These are phyloP conservation scores for Oryza meyeriana DNA, from an alignment of 176 grass and related monocot genomes.

Conservation along the genomic window DNA sequence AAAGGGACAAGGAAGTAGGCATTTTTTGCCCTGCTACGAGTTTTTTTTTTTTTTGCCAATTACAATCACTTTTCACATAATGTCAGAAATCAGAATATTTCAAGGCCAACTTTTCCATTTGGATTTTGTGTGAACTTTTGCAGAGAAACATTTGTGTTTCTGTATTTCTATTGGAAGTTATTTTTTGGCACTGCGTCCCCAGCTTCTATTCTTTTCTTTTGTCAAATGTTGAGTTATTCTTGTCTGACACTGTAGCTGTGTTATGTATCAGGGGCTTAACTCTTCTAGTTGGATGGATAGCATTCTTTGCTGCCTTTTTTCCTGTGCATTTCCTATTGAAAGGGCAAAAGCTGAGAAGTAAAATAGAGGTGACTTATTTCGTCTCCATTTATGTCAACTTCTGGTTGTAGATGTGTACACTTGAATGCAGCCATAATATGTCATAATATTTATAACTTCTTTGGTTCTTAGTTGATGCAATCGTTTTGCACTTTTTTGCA, in stretches of 20 bases:
- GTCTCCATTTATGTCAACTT: not conserved
- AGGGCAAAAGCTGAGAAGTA: conserved; percentile 64
- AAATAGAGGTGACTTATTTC: conserved; percentile 75
- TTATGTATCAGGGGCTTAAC: conserved; percentile 59
- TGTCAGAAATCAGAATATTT: not conserved
- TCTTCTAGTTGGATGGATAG: conserved; percentile 75
- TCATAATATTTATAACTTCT: conserved; percentile 24
- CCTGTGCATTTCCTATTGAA: conserved; percentile 85
- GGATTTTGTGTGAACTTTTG: not conserved
- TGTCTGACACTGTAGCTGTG: conserved; percentile 37
- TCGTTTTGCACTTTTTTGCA: conserved; percentile 37
- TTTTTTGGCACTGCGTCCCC: not conserved
- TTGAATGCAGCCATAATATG: not conserved
- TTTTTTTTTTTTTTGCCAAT: conserved; percentile 24
- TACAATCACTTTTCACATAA: not conserved
- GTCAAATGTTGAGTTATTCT: not conserved
- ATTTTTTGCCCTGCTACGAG: not conserved
- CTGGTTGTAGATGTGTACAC: not conserved
- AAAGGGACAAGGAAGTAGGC: not conserved
- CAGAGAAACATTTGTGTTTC: not conserved
- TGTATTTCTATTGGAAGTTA: not conserved
- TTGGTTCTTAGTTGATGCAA: conserved; percentile 14
- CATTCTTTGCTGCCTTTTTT: conserved; percentile 84
- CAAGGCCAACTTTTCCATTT: not conserved
- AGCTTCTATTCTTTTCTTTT: conserved; percentile 9